These are phyloP conservation scores for Trichosanthes cucumerina DNA, from an alignment of 306 rosid species.

Conservation along the genomic window DNA sequence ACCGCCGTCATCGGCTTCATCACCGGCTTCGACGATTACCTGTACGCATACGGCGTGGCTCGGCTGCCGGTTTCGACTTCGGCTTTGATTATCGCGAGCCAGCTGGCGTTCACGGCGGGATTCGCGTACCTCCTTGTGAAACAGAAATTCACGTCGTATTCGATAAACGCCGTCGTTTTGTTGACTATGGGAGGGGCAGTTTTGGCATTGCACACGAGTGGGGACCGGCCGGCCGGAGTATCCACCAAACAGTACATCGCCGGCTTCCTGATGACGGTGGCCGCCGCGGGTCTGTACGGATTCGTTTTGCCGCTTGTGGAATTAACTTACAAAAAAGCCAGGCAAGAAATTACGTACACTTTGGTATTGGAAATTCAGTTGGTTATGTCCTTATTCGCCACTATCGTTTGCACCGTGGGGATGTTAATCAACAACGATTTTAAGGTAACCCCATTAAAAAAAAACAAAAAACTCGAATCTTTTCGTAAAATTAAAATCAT, in stretches of 20 bases:
- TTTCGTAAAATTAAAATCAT: too few relatives aligned
- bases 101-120: conserved; percentile 60
- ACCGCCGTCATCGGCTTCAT: conserved; percentile 35
- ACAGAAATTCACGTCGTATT: conserved; percentile 58
- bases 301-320: conserved; percentile 68
- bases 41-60: conserved; percentile 55
- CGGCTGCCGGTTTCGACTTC: conserved; percentile 61
- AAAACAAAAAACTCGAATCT: too few relatives aligned
- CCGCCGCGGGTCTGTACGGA: conserved; percentile 63
- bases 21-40: conserved; percentile 52
- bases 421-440: conserved; percentile 73
- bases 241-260: conserved; percentile 31
- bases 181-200: conserved; percentile 54
- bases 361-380: conserved; percentile 73
- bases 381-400: conserved; percentile 55
- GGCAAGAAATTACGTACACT: conserved; percentile 44
- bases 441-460: conserved; percentile 27
- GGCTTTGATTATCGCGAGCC: conserved; percentile 42
- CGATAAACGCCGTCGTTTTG: conserved; percentile 47
- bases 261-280: conserved; percentile 61
- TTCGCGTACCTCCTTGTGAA: conserved; percentile 39
- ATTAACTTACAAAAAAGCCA: conserved; percentile 42
- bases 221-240: conserved; percentile 60
- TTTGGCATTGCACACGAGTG: conserved; percentile 46
- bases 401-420: conserved; percentile 53